Evolutionary conservation across 148 eudicot genomes (phyloP).

Genomic region (Vaccinium macrocarpon): DNA sequence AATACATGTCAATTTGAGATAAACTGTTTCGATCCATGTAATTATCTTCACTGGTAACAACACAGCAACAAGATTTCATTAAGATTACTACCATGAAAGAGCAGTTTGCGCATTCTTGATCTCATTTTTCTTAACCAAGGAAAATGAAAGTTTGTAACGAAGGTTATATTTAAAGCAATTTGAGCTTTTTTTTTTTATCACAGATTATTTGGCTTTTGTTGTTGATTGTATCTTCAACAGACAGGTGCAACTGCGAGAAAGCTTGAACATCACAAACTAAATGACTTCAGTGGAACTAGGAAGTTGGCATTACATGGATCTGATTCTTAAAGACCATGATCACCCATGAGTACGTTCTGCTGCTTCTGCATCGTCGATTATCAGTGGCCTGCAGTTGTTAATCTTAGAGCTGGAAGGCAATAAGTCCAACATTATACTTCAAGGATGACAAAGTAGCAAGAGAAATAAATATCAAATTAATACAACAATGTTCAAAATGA

Average conservation of each 20-base stretch:
- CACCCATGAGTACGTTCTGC: no score
- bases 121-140: background rate
- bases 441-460: background rate
- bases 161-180: background rate
- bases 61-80: background rate
- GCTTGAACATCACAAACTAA: background rate
- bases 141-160: no score
- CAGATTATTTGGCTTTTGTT: no score
- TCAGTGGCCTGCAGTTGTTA: background rate
- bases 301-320: background rate
- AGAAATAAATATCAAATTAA: no score
- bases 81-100: background rate
- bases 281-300: background rate
- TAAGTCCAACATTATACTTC: background rate
- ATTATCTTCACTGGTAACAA: background rate
- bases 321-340: no score
- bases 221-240: background rate
- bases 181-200: background rate
- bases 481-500: background rate
- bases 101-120: background rate
- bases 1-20: background rate
- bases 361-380: background rate
- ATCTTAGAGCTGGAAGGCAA: background rate
- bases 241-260: no score
- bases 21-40: background rate